A percentile compares a stretch with the other conserved stretches of the same genome.
phyloP scores from a whole-genome alignment of 495 filamentous ascomycete genomes.

The Daldinia decipiens region DNA sequence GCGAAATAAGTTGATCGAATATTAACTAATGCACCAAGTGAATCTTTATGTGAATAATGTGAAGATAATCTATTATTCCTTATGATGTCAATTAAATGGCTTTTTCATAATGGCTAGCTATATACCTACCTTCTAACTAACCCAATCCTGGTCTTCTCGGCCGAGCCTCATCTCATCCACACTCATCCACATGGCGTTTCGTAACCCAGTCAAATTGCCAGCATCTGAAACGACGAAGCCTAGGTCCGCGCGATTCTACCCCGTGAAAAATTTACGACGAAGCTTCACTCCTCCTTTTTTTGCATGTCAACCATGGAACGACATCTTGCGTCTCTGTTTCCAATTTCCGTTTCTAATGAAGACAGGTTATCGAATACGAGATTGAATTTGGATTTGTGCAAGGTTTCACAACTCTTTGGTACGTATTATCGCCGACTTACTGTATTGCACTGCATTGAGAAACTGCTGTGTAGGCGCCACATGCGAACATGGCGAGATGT shows the following conservation, averaged over 20 bases:
- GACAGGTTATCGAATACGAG: background rate
- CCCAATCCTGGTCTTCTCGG: background rate
- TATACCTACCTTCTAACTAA: background rate
- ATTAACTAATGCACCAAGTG: too few relatives aligned
- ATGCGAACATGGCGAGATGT: background rate
- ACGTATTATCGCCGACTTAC: background rate
- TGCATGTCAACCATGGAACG: background rate
- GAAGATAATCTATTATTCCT: background rate
- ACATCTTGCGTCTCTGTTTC: background rate
- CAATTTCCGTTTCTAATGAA: background rate
- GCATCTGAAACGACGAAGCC: constrained; percentile 28
- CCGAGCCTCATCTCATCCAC: constrained; percentile 31
- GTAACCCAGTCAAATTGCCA: constrained; percentile 29
- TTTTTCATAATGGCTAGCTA: too few relatives aligned
- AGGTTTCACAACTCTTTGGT: constrained; percentile 1
- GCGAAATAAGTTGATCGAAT: constrained; percentile 3
- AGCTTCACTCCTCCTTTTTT: background rate
- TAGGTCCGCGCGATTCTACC: constrained; percentile 7
- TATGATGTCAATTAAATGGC: background rate
- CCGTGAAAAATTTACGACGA: constrained; percentile 4
- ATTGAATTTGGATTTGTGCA: background rate
- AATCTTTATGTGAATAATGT: too few relatives aligned
- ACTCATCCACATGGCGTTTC: constrained; percentile 16
- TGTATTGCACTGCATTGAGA: background rate
- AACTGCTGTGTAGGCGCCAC: background rate